Percentiles rank a stretch among this genome's conserved stretches.
phyloP scores from a whole-genome alignment of 2,329 filamentous ascomycete genomes.

The Aspergillus sergii region DNA sequence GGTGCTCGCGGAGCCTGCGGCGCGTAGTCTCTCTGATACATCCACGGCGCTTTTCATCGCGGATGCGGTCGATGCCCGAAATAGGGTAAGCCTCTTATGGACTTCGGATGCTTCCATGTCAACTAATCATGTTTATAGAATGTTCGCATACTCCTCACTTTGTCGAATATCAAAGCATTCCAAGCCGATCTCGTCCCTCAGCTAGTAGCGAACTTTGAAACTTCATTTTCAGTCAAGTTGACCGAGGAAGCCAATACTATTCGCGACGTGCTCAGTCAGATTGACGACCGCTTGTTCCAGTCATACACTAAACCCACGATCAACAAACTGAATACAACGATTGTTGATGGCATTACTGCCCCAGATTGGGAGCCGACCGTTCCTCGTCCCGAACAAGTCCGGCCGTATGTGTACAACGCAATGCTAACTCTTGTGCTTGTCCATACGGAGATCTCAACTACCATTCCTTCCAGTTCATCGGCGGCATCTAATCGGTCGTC shows the following conservation, averaged over 20 bases:
- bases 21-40: slow-evolving; percentile 33
- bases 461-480: slow-evolving; percentile 69
- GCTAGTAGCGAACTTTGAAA: slow-evolving; percentile 91
- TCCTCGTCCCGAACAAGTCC: slow-evolving; percentile 69
- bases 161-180: slow-evolving; percentile 87
- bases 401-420: slow-evolving; percentile 85
- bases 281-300: slow-evolving; percentile 87
- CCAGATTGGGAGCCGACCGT: slow-evolving; percentile 69
- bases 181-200: slow-evolving; percentile 80
- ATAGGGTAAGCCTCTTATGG: slow-evolving; percentile 48
- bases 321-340: slow-evolving; percentile 67
- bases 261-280: slow-evolving; percentile 84
- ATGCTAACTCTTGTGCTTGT: slow-evolving; percentile 85
- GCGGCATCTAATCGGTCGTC: slow-evolving; percentile 73
- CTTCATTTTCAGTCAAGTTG: slow-evolving; percentile 88
- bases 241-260: slow-evolving; percentile 93
- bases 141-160: slow-evolving; percentile 87
- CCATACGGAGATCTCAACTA: slow-evolving; percentile 85
- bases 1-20: slow-evolving; percentile 49
- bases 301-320: slow-evolving; percentile 84
- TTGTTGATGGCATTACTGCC: slow-evolving; percentile 71
- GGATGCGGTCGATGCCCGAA: slow-evolving; percentile 56
- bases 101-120: background rate
- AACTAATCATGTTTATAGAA: slow-evolving; percentile 60
- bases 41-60: slow-evolving; percentile 47